phyloP scores from a whole-genome alignment of 805 yeast species.

The Wickerhamomyces hampshirensis region DNA sequence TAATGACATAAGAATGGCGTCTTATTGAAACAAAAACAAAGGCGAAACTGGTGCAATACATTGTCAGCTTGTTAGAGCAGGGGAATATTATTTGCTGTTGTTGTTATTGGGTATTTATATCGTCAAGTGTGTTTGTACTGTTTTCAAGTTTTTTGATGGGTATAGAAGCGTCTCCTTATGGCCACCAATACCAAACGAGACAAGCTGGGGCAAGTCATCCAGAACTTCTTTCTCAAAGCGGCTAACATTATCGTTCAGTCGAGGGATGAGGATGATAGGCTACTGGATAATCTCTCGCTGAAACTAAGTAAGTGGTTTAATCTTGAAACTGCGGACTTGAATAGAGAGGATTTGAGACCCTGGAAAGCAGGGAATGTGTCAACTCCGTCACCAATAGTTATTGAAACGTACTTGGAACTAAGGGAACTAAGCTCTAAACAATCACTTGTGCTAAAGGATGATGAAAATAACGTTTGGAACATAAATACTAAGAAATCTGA shows the following conservation, averaged over 20 bases:
- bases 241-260: conserved; percentile 53
- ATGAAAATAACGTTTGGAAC: conserved; percentile 46
- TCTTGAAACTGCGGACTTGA: conserved; percentile 36
- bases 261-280: conserved; percentile 21
- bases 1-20: too few relatives aligned
- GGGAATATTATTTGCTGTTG: too few relatives aligned
- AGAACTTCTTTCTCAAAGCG: conserved; percentile 60
- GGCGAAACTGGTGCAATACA: too few relatives aligned
- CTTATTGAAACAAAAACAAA: too few relatives aligned
- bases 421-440: conserved; percentile 52
- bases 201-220: conserved; percentile 24
- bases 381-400: conserved; percentile 57
- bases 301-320: conserved; percentile 62
- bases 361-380: conserved; percentile 65
- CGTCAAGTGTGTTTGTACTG: too few relatives aligned
- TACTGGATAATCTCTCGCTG: conserved; percentile 2
- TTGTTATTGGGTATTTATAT: too few relatives aligned
- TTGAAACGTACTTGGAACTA: conserved; percentile 77
- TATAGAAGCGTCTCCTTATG: conserved; percentile 1
- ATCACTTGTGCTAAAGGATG: conserved; percentile 54
- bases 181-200: conserved; percentile 19
- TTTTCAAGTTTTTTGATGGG: too few relatives aligned
- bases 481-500: conserved; percentile 68
- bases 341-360: conserved; percentile 51
- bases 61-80: too few relatives aligned